These are phyloP conservation scores for Termitomyces sp. DNA, from an alignment of 768 basidiomycete genomes.

Conservation along the genomic window DNA sequence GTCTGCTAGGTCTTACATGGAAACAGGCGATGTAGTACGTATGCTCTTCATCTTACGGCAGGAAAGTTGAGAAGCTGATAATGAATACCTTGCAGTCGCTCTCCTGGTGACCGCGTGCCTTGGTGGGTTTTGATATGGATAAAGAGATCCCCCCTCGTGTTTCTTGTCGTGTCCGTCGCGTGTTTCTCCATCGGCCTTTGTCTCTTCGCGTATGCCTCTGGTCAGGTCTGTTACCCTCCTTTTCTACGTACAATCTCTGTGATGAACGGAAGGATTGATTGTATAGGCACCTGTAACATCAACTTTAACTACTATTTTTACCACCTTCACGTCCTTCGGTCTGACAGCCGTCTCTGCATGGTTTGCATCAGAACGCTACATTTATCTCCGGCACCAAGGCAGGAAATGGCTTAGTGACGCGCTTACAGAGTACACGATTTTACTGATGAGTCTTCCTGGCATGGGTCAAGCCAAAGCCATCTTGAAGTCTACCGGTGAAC, in stretches of 20 bases:
- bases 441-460: conserved; percentile 29
- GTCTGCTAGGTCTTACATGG: conserved; percentile 74
- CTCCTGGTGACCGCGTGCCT: conserved; percentile 71
- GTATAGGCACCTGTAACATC: conserved; percentile 56
- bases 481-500: conserved; percentile 16
- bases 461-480: conserved; percentile 18
- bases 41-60: conserved; percentile 2
- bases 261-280: neutral
- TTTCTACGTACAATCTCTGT: neutral
- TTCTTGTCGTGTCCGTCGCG: conserved; percentile 80
- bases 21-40: conserved; percentile 82
- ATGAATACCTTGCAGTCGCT: conserved; percentile 44
- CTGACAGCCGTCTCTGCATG: conserved; percentile 68
- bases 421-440: conserved; percentile 40
- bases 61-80: conserved; percentile 8
- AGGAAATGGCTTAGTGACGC: conserved; percentile 70
- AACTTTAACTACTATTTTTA: conserved; percentile 74
- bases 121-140: conserved; percentile 90
- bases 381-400: conserved; percentile 59
- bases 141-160: conserved; percentile 78
- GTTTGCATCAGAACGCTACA: conserved; percentile 71
- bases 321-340: conserved; percentile 69
- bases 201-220: conserved; percentile 73
- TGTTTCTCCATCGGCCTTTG: conserved; percentile 79
- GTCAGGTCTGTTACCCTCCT: conserved; percentile 43